Percentiles rank a stretch among this genome's conserved stretches.
Evolutionary conservation across 2,329 filamentous ascomycete genomes (phyloP).

Genomic region (Dactylellina haptotyla): DNA sequence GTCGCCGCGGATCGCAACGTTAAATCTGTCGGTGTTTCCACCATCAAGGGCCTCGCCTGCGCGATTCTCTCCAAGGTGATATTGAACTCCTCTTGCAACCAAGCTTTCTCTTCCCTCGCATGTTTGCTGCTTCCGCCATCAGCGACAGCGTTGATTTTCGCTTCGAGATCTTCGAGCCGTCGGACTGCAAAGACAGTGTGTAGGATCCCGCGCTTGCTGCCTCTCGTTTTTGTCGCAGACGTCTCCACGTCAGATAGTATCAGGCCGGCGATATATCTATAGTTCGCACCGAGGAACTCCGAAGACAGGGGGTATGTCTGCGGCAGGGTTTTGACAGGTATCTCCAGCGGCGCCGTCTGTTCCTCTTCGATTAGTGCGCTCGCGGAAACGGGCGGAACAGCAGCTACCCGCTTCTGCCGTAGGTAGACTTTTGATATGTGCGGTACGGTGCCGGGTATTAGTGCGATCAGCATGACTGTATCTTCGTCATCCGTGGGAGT

Average conservation of each 20-base stretch:
- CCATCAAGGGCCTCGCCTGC: constrained; percentile 21
- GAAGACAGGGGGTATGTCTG: constrained; percentile 51
- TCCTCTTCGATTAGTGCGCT: constrained; percentile 17
- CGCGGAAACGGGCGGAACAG: constrained; percentile 25
- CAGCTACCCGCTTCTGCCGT: constrained; percentile 38
- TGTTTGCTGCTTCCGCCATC: constrained; percentile 30
- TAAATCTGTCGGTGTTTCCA: neutral
- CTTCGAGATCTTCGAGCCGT: constrained; percentile 37
- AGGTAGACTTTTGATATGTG: constrained; percentile 53
- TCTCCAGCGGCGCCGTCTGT: constrained; percentile 36
- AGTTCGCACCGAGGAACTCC: constrained; percentile 51
- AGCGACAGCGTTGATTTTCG: constrained; percentile 2
- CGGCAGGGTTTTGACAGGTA: constrained; percentile 48
- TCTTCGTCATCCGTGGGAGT: constrained; percentile 50
- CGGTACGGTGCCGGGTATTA: constrained; percentile 50
- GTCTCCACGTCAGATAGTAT: constrained; percentile 48
- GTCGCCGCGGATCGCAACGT: constrained; percentile 24
- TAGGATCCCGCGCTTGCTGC: constrained; percentile 46
- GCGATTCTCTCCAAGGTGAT: constrained; percentile 45
- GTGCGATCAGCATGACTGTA: constrained; percentile 42
- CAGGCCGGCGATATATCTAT: constrained; percentile 47
- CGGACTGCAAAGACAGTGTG: constrained; percentile 48
- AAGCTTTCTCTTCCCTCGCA: constrained; percentile 40
- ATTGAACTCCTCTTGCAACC: constrained; percentile 48
- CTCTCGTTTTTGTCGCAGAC: constrained; percentile 36